Percentiles rank a stretch among this genome's conserved stretches.
Evolutionary conservation across 805 yeast genomes (phyloP).

Genomic region (Yarrowia divulgata): DNA sequence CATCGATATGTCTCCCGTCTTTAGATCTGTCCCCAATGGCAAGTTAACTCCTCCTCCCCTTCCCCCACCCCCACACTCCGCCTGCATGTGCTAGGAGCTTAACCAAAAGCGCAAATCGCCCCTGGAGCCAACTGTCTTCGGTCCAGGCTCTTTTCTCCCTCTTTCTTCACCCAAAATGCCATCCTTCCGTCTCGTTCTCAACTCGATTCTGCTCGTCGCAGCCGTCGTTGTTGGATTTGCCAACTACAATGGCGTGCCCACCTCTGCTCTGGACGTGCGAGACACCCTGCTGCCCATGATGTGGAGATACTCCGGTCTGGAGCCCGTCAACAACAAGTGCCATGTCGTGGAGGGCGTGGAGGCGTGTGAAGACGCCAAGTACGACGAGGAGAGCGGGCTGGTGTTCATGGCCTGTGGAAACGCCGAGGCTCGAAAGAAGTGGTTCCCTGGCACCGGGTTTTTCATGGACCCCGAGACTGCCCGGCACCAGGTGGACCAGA

Average conservation of each 20-base stretch:
- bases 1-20: too few species aligned
- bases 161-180: not conserved
- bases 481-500: not conserved
- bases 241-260: slow-evolving; percentile 22
- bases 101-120: not conserved
- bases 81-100: slow-evolving; percentile 4
- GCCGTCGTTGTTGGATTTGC: slow-evolving; percentile 23
- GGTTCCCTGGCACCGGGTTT: slow-evolving; percentile 26
- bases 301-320: slow-evolving; percentile 15
- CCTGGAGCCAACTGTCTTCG: not conserved
- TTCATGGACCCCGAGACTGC: slow-evolving; percentile 26
- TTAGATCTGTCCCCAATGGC: too few species aligned
- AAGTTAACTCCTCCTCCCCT: not conserved
- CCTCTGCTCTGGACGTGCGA: slow-evolving; percentile 23
- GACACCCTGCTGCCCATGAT: slow-evolving; percentile 22
- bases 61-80: not conserved
- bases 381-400: slow-evolving; percentile 24
- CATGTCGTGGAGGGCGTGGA: slow-evolving; percentile 16
- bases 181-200: not conserved
- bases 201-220: slow-evolving; percentile 1
- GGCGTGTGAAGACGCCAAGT: slow-evolving; percentile 35
- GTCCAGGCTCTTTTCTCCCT: not conserved
- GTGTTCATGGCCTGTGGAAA: slow-evolving; percentile 24
- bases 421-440: slow-evolving; percentile 14
- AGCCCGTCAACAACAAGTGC: slow-evolving; percentile 31